phyloP scores from a whole-genome alignment of 441 rosid species.

The Capsella rubella region DNA sequence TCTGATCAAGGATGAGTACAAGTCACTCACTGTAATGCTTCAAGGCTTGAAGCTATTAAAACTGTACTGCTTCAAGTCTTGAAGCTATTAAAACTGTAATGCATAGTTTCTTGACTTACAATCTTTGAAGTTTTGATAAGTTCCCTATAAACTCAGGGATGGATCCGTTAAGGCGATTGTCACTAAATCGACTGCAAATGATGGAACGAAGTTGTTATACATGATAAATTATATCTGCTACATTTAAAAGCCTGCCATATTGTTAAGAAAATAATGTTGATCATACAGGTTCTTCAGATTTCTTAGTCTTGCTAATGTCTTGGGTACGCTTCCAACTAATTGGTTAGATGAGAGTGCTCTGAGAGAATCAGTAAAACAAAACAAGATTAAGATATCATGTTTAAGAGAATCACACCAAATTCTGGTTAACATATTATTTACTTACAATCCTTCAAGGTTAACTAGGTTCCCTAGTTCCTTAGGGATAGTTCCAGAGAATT shows the following conservation, averaged over 20 bases:
- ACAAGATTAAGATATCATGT: not conserved
- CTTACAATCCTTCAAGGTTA: constrained; percentile 60
- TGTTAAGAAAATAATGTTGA: not conserved
- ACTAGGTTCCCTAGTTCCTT: constrained; percentile 60
- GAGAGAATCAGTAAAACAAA: constrained; percentile 8
- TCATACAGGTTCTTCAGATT: constrained; percentile 38
- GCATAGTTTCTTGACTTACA: constrained; percentile 31
- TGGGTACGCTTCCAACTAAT: constrained; percentile 44
- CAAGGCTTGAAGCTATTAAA: not conserved
- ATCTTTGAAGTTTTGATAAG: constrained; percentile 41
- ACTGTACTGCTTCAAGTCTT: not conserved
- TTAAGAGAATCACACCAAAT: not conserved
- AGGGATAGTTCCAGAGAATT: constrained; percentile 69
- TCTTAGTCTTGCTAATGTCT: constrained; percentile 38
- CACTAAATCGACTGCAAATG: constrained; percentile 39
- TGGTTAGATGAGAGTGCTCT: constrained; percentile 41
- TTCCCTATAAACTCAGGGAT: constrained; percentile 47
- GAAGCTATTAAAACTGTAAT: not conserved
- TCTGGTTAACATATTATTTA: constrained; percentile 9
- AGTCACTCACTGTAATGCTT: not conserved
- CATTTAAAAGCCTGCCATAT: not conserved
- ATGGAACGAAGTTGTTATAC: not conserved
- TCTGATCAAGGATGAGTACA: constrained; percentile 29
- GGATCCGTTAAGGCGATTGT: constrained; percentile 45
- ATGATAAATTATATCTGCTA: not conserved